phyloP scores from a whole-genome alignment of 1,284 basidiomycete genomes.

The Butyriboletus appendiculatus region DNA sequence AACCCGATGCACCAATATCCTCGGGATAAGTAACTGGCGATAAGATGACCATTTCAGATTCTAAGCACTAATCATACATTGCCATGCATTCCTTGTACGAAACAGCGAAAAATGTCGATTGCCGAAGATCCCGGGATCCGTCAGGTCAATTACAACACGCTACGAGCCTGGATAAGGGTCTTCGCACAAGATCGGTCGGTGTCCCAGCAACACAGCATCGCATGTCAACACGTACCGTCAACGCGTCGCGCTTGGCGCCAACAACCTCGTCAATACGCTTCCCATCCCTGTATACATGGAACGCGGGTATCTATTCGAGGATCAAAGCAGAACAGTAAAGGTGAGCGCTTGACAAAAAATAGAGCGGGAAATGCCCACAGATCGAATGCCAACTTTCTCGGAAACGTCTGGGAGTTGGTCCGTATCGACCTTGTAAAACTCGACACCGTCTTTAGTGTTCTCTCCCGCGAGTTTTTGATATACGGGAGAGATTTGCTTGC shows the following conservation, averaged over 20 bases:
- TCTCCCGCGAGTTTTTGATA: constrained; percentile 54
- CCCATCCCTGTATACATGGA: constrained; percentile 66
- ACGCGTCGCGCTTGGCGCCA: constrained; percentile 50
- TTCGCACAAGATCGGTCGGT: neutral
- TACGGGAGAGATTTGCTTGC: constrained; percentile 66
- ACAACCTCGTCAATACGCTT: constrained; percentile 53
- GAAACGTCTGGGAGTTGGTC: constrained; percentile 45
- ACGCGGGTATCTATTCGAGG: constrained; percentile 65
- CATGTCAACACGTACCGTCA: constrained; percentile 11
- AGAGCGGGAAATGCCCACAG: constrained; percentile 37
- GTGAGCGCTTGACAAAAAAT: neutral
- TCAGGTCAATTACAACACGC: too few relatives aligned
- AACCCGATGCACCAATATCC: neutral
- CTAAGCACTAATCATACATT: constrained; percentile 8
- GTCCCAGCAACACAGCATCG: neutral
- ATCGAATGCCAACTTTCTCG: constrained; percentile 53
- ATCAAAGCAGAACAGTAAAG: neutral
- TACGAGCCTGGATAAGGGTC: neutral
- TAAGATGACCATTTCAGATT: neutral
- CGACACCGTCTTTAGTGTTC: constrained; percentile 38
- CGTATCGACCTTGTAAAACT: constrained; percentile 72
- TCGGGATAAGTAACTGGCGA: neutral
- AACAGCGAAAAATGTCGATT: neutral
- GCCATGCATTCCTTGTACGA: neutral
- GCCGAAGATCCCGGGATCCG: neutral